phyloP scores from a whole-genome alignment of 305 asterid species.

The Fraxinus albicans region DNA sequence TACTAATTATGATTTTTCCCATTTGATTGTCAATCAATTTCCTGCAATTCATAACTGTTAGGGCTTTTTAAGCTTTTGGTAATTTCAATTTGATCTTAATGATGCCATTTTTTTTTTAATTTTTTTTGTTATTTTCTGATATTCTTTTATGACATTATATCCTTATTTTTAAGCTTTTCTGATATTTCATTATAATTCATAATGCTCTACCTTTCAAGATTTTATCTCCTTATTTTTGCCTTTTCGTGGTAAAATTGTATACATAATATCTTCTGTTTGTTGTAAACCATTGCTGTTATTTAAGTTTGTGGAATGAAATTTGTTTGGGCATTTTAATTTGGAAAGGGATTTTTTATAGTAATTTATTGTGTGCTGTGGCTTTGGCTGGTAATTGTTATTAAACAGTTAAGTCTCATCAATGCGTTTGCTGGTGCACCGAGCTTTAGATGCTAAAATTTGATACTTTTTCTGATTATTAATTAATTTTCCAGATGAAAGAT shows the following conservation, averaged over 20 bases:
- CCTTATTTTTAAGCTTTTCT: not conserved
- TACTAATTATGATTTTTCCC: not conserved
- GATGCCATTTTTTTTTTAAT: not conserved
- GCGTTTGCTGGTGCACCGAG: not conserved
- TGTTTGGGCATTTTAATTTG: not conserved
- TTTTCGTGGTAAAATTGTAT: not conserved
- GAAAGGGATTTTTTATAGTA: not conserved
- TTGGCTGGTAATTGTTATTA: not conserved
- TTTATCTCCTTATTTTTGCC: not conserved
- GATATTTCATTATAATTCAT: not conserved
- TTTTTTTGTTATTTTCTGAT: not conserved
- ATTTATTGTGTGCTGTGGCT: not conserved
- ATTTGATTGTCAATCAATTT: not conserved
- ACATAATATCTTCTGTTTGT: not conserved
- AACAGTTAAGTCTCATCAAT: not conserved
- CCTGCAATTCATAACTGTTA: not conserved
- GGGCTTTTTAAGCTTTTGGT: conserved; percentile 7
- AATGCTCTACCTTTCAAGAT: not conserved
- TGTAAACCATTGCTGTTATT: not conserved
- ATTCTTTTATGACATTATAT: not conserved
- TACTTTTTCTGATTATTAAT: not conserved
- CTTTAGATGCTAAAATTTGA: conserved; percentile 1
- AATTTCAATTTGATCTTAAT: not conserved
- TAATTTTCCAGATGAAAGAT: conserved; percentile 9
- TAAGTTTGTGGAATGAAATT: not conserved